These are phyloP conservation scores for Tilletiopsis washingtonensis DNA, from an alignment of 1,284 basidiomycete genomes.

Conservation along the genomic window DNA sequence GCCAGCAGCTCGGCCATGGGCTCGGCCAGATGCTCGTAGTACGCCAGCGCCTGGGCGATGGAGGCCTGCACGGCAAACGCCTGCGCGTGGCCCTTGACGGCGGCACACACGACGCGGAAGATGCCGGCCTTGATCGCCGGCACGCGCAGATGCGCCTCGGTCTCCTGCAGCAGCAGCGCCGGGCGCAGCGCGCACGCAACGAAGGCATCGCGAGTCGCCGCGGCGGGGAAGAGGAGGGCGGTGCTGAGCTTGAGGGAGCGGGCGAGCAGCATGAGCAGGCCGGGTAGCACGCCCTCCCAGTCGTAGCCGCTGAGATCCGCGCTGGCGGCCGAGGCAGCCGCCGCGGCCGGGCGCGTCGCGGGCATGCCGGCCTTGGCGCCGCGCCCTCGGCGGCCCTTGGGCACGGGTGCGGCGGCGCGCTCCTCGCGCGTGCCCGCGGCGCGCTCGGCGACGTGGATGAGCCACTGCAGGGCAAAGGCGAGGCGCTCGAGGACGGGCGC, in stretches of 20 bases:
- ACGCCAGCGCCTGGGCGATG: slow-evolving; percentile 85
- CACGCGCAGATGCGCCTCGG: slow-evolving; percentile 77
- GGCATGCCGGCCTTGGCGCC: neutral
- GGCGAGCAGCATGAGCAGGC: slow-evolving; percentile 29
- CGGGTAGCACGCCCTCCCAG: slow-evolving; percentile 21
- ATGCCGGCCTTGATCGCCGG: slow-evolving; percentile 64
- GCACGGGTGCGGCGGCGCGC: slow-evolving; percentile 13
- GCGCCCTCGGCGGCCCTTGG: neutral
- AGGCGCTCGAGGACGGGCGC: slow-evolving; percentile 35
- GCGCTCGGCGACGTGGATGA: slow-evolving; percentile 35
- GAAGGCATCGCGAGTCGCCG: slow-evolving; percentile 38
- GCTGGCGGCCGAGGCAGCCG: neutral
- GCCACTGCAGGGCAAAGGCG: slow-evolving; percentile 43
- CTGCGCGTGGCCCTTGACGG: slow-evolving; percentile 85
- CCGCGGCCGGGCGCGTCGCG: neutral
- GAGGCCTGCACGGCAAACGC: slow-evolving; percentile 62
- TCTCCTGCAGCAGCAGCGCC: slow-evolving; percentile 77
- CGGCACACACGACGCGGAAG: slow-evolving; percentile 81
- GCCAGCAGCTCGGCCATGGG: slow-evolving; percentile 84
- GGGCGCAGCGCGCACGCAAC: slow-evolving; percentile 53
- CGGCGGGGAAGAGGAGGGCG: slow-evolving; percentile 8
- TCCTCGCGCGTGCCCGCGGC: slow-evolving; percentile 13
- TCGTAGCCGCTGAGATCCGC: slow-evolving; percentile 9
- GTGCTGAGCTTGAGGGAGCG: slow-evolving; percentile 23
- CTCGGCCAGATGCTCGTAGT: slow-evolving; percentile 88